Percentiles rank a stretch among this genome's conserved stretches.
phyloP scores from a whole-genome alignment of 257 asterid genomes.

The Cynanchum wilfordii region DNA sequence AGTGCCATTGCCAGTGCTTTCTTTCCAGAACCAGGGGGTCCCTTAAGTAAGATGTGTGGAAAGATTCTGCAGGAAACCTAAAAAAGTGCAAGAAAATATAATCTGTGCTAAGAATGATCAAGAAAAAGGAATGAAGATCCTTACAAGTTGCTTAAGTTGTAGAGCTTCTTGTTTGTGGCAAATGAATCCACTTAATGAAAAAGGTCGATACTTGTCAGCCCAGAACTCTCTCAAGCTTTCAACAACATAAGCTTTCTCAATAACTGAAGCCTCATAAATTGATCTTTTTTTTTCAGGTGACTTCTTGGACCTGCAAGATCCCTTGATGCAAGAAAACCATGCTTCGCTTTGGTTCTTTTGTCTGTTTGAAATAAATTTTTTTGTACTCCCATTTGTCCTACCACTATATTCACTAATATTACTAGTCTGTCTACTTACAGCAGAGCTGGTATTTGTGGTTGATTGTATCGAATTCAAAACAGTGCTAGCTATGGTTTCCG shows the following conservation, averaged over 20 bases:
- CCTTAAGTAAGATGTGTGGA: conserved; percentile 66
- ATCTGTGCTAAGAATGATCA: not conserved
- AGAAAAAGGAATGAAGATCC: conserved; percentile 14
- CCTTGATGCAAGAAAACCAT: conserved; percentile 74
- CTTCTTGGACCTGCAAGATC: conserved; percentile 46
- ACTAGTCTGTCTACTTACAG: conserved; percentile 50
- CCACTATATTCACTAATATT: conserved; percentile 44
- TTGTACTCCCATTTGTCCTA: conserved; percentile 48
- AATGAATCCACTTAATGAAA: conserved; percentile 49
- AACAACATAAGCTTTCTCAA: conserved; percentile 59
- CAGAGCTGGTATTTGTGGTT: conserved; percentile 26
- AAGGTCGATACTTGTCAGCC: conserved; percentile 79
- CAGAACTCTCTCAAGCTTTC: conserved; percentile 71
- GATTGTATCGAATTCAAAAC: conserved; percentile 14
- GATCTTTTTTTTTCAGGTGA: conserved; percentile 56
- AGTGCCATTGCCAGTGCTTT: conserved; percentile 65
- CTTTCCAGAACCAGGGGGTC: conserved; percentile 78
- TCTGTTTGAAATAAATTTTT: conserved; percentile 48
- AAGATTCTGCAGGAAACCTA: conserved; percentile 47
- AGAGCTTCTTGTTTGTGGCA: conserved; percentile 77
- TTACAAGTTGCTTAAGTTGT: conserved; percentile 62
- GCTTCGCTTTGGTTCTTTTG: conserved; percentile 46
- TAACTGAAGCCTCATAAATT: conserved; percentile 59
- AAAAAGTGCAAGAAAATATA: not conserved
- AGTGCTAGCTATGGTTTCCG: conserved; percentile 29